Percentiles rank a stretch among this genome's conserved stretches.
phyloP scores from a whole-genome alignment of 768 basidiomycete species.

The Mycena vitilis region DNA sequence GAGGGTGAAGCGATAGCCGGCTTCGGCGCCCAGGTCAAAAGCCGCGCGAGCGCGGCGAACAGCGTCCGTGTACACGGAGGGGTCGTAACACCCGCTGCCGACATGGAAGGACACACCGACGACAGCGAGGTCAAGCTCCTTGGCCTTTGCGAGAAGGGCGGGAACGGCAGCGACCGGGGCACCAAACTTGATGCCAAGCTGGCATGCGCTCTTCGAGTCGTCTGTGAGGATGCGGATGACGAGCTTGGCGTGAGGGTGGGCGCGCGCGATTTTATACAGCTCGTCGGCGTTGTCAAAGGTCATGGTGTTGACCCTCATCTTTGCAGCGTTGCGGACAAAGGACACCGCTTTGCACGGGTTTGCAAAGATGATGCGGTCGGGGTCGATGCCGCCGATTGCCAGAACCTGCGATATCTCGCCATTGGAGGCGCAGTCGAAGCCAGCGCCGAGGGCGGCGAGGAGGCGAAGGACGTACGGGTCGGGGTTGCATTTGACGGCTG shows the following conservation, averaged over 20 bases:
- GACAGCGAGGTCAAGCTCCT: constrained; percentile 83
- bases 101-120: constrained; percentile 98
- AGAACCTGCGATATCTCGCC: constrained; percentile 90
- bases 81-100: constrained; percentile 96
- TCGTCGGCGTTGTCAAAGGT: constrained; percentile 99
- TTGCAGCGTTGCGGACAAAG: constrained; percentile 88
- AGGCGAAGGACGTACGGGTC: constrained; percentile 94
- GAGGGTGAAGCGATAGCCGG: constrained; percentile 84
- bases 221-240: constrained; percentile 97
- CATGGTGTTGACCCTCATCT: constrained; percentile 88
- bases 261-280: constrained; percentile 88
- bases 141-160: constrained; percentile 81
- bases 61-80: constrained; percentile 90
- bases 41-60: constrained; percentile 82
- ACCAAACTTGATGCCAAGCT: constrained; percentile 96
- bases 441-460: constrained; percentile 88
- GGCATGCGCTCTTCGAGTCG: constrained; percentile 94
- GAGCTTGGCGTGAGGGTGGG: constrained; percentile 85
- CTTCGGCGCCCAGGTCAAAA: constrained; percentile 87
- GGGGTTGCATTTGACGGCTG: constrained; percentile 98
- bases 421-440: constrained; percentile 98
- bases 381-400: constrained; percentile 75
- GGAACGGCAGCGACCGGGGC: constrained; percentile 87
- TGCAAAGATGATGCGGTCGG: constrained; percentile 93
- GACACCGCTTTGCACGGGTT: constrained; percentile 98